A percentile compares a stretch with the other conserved stretches of the same genome.
Conservation (phyloP, 1,284 basidiomycete genomes). For the Pseudozyma hubeiensis region DNA sequence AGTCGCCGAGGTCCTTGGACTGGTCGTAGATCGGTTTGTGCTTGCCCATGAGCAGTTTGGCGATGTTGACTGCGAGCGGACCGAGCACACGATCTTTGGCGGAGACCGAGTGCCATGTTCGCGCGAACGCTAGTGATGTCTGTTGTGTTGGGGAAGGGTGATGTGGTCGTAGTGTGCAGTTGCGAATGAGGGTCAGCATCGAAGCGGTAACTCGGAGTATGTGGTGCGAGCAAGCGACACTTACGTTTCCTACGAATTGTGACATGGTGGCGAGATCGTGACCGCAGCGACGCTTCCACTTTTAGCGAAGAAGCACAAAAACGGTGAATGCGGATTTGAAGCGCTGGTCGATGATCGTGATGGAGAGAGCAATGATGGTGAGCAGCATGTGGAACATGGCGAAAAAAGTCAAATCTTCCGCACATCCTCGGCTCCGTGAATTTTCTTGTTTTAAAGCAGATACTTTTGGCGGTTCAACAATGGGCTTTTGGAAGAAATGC, state of each 20-base stretch:
- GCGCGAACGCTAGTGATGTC: slow-evolving; percentile 91
- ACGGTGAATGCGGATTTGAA: neutral
- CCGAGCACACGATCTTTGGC: slow-evolving; percentile 90
- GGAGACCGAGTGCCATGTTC: slow-evolving; percentile 95
- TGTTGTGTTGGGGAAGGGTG: slow-evolving; percentile 67
- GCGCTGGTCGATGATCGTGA: slow-evolving; percentile 1
- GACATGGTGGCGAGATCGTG: slow-evolving; percentile 24
- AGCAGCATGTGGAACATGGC: slow-evolving; percentile 2
- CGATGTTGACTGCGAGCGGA: slow-evolving; percentile 91
- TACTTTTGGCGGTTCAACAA: slow-evolving; percentile 7
- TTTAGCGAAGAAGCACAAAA: neutral
- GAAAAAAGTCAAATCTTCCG: slow-evolving; percentile 36
- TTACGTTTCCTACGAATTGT: slow-evolving; percentile 51
- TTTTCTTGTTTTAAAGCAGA: neutral
- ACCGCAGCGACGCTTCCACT: neutral
- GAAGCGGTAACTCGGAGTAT: no score
- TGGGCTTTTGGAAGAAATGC: neutral
- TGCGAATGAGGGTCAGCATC: no score
- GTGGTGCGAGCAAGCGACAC: slow-evolving; percentile 2
- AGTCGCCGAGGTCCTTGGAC: slow-evolving; percentile 77
- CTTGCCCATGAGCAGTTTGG: slow-evolving; percentile 96
- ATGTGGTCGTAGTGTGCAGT: no score
- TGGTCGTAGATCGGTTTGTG: slow-evolving; percentile 98
- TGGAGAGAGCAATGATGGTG: slow-evolving; percentile 9
- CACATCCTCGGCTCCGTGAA: slow-evolving; percentile 21